These are phyloP conservation scores for Gigaspora rosea DNA, from an alignment of 192 early-diverging fungal species.

Conservation along the genomic window DNA sequence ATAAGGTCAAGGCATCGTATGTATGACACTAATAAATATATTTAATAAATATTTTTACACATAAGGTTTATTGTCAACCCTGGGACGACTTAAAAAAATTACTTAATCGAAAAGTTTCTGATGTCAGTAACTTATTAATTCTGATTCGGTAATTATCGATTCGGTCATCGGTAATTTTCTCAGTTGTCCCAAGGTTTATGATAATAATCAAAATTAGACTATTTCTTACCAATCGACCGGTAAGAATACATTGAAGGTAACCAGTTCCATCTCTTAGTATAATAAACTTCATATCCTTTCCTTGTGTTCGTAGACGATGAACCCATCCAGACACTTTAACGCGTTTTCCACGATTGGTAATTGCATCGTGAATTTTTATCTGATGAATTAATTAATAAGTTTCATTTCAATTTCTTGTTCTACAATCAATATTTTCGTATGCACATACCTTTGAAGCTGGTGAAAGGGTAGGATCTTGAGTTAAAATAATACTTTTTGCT, in stretches of 20 bases:
- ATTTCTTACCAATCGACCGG: constrained; percentile 70
- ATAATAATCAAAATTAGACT: neutral
- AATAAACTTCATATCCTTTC: constrained; percentile 95
- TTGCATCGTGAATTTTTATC: constrained; percentile 77
- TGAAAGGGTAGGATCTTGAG: constrained; percentile 72
- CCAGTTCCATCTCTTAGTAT: constrained; percentile 95
- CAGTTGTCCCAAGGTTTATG: too few species aligned
- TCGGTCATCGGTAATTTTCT: too few species aligned
- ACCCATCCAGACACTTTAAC: constrained; percentile 95
- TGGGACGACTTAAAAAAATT: too few species aligned
- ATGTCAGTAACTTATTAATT: too few species aligned
- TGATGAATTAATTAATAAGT: constrained; percentile 31
- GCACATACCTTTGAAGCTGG: constrained; percentile 61
- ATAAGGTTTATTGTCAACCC: too few species aligned
- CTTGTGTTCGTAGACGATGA: constrained; percentile 92
- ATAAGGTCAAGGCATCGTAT: constrained; percentile 90
- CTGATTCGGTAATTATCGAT: too few species aligned
- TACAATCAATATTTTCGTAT: neutral
- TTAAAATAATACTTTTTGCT: constrained; percentile 80
- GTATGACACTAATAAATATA: constrained; percentile 77
- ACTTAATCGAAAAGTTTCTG: too few species aligned
- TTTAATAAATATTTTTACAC: neutral
- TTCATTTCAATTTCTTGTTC: neutral
- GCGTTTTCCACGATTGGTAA: constrained; percentile 69
- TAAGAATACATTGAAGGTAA: constrained; percentile 91